phyloP scores from a whole-genome alignment of 345 rosid genomes.

The Ceriops zippeliana region DNA sequence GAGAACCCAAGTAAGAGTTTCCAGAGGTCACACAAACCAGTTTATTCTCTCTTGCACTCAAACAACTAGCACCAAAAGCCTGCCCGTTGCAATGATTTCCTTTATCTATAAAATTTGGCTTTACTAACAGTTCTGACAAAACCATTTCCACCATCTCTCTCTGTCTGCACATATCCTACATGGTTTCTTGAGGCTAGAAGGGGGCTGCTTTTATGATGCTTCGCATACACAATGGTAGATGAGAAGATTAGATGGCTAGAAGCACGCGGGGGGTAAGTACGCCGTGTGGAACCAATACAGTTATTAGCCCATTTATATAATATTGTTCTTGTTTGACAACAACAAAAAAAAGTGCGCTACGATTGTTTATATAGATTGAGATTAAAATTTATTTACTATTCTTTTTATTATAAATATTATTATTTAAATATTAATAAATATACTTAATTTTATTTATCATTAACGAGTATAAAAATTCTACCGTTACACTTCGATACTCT shows the following conservation, averaged over 20 bases:
- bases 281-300: not conserved
- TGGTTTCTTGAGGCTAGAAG: not conserved
- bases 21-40: constrained; percentile 43
- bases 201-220: not conserved
- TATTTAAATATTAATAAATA: too few relatives aligned
- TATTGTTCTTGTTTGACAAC: too few relatives aligned
- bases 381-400: too few relatives aligned
- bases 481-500: too few relatives aligned
- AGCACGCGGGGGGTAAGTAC: constrained; percentile 27
- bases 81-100: constrained; percentile 9
- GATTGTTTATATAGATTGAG: too few relatives aligned
- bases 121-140: constrained; percentile 4
- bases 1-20: constrained; percentile 36
- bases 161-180: not conserved
- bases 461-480: too few relatives aligned
- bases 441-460: too few relatives aligned
- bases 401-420: too few relatives aligned
- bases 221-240: constrained; percentile 13
- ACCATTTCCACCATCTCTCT: constrained; percentile 15
- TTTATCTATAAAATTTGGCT: constrained; percentile 12
- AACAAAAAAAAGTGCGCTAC: too few relatives aligned
- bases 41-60: constrained; percentile 25
- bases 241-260: constrained; percentile 21
- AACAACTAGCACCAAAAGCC: constrained; percentile 10
- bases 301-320: not conserved